phyloP scores from a whole-genome alignment of 1,284 basidiomycete species.

The Mycena sp. region DNA sequence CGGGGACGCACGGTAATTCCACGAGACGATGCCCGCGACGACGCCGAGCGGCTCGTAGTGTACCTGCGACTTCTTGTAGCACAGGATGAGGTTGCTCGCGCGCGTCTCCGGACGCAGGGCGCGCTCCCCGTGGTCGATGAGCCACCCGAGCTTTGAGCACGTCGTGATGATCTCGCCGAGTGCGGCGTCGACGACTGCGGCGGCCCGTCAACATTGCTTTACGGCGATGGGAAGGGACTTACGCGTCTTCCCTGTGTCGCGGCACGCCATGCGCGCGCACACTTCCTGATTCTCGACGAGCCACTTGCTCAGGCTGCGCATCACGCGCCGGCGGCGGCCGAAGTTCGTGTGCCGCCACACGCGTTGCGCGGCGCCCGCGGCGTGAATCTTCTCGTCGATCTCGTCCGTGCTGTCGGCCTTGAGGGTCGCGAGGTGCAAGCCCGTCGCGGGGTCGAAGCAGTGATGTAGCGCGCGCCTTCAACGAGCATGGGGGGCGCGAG shows the following conservation, averaged over 20 bases:
- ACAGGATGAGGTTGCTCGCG: conserved; percentile 79
- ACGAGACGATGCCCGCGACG: conserved; percentile 92
- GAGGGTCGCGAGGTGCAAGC: conserved; percentile 76
- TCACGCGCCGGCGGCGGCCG: conserved; percentile 78
- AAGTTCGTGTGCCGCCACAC: conserved; percentile 81
- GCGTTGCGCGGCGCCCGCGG: conserved; percentile 75
- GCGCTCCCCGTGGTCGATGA: conserved; percentile 84
- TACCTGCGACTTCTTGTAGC: conserved; percentile 88
- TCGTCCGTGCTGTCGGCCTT: conserved; percentile 73
- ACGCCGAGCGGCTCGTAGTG: conserved; percentile 95
- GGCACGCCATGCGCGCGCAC: conserved; percentile 89
- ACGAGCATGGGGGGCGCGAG: conserved; percentile 61
- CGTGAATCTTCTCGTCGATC: conserved; percentile 76
- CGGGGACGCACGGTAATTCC: conserved; percentile 83
- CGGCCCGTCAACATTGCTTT: too few relatives aligned
- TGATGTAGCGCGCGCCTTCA: conserved; percentile 76
- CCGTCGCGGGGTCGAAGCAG: conserved; percentile 94
- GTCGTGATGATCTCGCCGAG: conserved; percentile 92
- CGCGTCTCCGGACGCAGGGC: conserved; percentile 78
- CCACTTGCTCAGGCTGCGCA: conserved; percentile 91
- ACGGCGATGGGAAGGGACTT: conserved; percentile 43
- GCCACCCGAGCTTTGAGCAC: conserved; percentile 89
- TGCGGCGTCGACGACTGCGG: conserved; percentile 92
- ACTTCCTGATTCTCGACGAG: conserved; percentile 87
- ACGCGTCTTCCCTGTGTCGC: conserved; percentile 98